Evolutionary conservation across 192 early-diverging fungal genomes (phyloP), one percentile per base, ranked within the genome.

Genomic region (Dimargaris verticillata): DNA sequence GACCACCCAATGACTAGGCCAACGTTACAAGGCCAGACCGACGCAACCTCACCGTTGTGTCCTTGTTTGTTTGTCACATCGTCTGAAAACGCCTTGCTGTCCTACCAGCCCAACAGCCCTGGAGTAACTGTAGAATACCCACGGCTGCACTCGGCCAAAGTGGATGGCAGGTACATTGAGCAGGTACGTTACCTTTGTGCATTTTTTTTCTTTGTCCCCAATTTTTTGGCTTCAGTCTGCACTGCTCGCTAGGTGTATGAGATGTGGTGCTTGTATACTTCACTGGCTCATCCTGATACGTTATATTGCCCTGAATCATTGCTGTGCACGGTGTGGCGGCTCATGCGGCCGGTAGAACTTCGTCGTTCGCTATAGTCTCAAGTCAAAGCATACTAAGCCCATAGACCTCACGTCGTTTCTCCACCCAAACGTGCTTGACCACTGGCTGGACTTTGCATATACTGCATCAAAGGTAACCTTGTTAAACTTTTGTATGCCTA

Each of bases 391-490:
- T 1, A 75, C 79, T 6, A 64, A 77, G 18, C 79, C 81, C 1
- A 69, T 75, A 15, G 77, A 83, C 60, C 67, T 83, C 18, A 80
- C 81, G 3, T 33, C 45, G 20, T 63, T 77, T 24, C 66, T 64
- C 46, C 44, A 64, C 38, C 15, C 68, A 22, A 58, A 67, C 9
- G 2, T 50, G 52, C 10, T 63, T 47, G 46, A 55, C 66, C 76
- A 81, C 65, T 70, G 65, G 15, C 48, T 81, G 28, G 77, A 81
- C 48, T 64, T 81, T 44, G 66, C 75, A 0, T 81, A 81, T 66
- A 72, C 70, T 60, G 71, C 73, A 0, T 53, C 64, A 24, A 75
- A 75, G 71, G 78, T 80, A 68, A 49, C 29, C 22, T 48, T 41
- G 0, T 22, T 24, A 15, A 22, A 17, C n/a, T 20, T 5, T 2